These are phyloP conservation scores for Colletotrichum sidae DNA, from an alignment of 2,329 filamentous ascomycete genomes.

Conservation along the genomic window DNA sequence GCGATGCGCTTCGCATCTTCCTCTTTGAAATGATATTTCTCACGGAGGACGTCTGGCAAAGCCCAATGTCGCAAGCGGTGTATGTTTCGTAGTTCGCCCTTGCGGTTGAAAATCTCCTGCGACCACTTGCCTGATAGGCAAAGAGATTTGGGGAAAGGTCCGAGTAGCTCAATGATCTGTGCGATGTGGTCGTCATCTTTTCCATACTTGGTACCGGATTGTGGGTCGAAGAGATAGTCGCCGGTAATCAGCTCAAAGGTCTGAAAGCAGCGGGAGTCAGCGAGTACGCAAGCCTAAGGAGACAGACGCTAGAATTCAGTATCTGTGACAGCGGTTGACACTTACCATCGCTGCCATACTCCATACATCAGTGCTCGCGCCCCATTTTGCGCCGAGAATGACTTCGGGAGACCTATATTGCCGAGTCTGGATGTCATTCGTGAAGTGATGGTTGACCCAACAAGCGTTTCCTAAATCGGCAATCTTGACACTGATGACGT, in stretches of 20 bases:
- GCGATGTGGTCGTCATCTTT: slow-evolving; percentile 99
- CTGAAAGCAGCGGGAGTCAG: slow-evolving; percentile 57
- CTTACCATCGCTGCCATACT: slow-evolving; percentile 99
- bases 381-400: slow-evolving; percentile 97
- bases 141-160: slow-evolving; percentile 90
- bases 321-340: background rate
- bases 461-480: slow-evolving; percentile 98
- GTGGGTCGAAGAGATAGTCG: slow-evolving; percentile 97
- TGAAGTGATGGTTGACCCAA: slow-evolving; percentile 99
- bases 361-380: slow-evolving; percentile 99
- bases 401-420: slow-evolving; percentile 98
- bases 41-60: slow-evolving; percentile 88
- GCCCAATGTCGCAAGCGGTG: slow-evolving; percentile 97
- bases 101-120: slow-evolving; percentile 98
- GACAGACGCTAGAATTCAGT: background rate
- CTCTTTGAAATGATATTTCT: slow-evolving; percentile 95
- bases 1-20: slow-evolving; percentile 82
- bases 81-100: slow-evolving; percentile 97
- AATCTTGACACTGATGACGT: slow-evolving; percentile 98
- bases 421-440: slow-evolving; percentile 97
- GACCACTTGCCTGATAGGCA: slow-evolving; percentile 96
- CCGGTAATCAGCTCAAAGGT: slow-evolving; percentile 98
- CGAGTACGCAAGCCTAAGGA: background rate
- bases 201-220: slow-evolving; percentile 98
- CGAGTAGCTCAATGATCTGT: slow-evolving; percentile 97